A percentile compares a stretch with the other conserved stretches of the same genome.
phyloP scores from a whole-genome alignment of 345 rosid genomes.

The Eucalyptus caleyi region DNA sequence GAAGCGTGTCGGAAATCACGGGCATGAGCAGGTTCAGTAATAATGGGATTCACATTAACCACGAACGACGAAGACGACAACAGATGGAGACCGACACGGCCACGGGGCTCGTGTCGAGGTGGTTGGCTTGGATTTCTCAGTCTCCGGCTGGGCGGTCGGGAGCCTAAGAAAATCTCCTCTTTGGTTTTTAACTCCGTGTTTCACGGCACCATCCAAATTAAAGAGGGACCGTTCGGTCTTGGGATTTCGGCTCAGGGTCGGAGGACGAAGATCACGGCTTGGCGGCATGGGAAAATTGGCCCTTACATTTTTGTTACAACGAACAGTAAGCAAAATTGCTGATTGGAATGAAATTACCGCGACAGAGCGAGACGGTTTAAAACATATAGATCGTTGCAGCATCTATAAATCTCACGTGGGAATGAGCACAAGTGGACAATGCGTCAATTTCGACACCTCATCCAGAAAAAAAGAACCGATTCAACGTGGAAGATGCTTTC shows the following conservation, averaged over 20 bases:
- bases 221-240: not conserved
- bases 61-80: not conserved
- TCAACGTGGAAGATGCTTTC: not conserved
- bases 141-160: conserved; percentile 1
- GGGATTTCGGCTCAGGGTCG: not conserved
- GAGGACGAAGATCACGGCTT: not conserved
- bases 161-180: not conserved
- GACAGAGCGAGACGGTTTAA: not conserved
- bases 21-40: conserved; percentile 32
- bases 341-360: not conserved
- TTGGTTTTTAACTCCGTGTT: not conserved
- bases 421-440: no score
- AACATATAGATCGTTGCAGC: not conserved
- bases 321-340: not conserved
- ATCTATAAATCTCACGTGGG: not conserved
- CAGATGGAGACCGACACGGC: conserved; percentile 35
- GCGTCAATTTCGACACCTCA: not conserved
- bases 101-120: conserved; percentile 8
- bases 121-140: conserved; percentile 22
- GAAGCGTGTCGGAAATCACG: conserved; percentile 85
- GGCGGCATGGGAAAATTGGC: not conserved
- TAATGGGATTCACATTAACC: not conserved
- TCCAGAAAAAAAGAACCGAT: no score
- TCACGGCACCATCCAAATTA: not conserved
- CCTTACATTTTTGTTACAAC: not conserved